These are phyloP conservation scores for Schizonepeta tenuifolia DNA, from an alignment of 257 asterid species.

Conservation along the genomic window DNA sequence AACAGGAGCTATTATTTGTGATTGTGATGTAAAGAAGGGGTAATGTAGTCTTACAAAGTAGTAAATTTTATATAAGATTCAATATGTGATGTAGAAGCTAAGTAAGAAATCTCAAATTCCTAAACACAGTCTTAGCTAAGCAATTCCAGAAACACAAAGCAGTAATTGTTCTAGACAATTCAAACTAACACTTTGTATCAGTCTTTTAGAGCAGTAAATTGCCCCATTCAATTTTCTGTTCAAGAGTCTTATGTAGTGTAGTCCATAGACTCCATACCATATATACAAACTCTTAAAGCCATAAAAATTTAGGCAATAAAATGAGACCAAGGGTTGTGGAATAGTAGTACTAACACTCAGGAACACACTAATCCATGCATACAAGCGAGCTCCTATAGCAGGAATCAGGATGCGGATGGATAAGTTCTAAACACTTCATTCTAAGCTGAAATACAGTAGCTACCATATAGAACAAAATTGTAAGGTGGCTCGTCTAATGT, in stretches of 20 bases:
- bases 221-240: not conserved
- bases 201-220: not conserved
- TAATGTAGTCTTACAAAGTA: not conserved
- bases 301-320: not conserved
- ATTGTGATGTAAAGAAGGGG: not conserved
- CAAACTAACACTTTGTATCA: not conserved
- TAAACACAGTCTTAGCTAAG: not conserved
- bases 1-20: not conserved
- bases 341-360: not conserved
- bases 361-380: not conserved
- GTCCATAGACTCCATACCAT: not conserved
- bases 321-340: not conserved
- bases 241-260: not conserved
- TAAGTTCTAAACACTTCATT: not conserved
- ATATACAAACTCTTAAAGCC: not conserved
- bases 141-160: not conserved
- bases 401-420: constrained; percentile 7
- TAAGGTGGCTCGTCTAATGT: not conserved
- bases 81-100: not conserved
- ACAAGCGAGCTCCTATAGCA: not conserved
- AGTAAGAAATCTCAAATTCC: not conserved
- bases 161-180: not conserved
- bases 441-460: constrained; percentile 1
- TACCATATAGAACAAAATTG: not conserved
- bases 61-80: not conserved